These are phyloP conservation scores for Blastocystis sp. DNA, from an alignment of 352 stramenopile genomes.

Conservation along the genomic window DNA sequence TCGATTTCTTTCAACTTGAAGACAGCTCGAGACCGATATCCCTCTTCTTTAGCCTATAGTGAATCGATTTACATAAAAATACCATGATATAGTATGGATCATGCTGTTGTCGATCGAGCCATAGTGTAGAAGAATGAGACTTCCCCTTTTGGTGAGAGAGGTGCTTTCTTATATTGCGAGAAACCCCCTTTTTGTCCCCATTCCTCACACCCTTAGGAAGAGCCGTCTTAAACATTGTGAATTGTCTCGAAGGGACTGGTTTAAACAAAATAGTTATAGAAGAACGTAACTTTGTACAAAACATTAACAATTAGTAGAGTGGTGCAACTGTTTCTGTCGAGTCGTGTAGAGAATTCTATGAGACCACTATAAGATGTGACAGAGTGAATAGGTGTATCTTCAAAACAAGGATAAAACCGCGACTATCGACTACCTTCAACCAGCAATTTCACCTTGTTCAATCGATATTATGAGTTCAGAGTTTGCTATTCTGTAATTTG, in stretches of 20 bases:
- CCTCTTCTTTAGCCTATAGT: slow-evolving; percentile 27
- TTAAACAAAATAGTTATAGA: too few relatives aligned
- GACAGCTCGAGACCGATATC: slow-evolving; percentile 22
- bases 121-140: slow-evolving; percentile 7
- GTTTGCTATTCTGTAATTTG: not conserved
- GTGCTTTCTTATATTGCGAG: slow-evolving; percentile 15
- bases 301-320: too few relatives aligned
- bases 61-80: not conserved
- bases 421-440: not conserved
- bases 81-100: slow-evolving; percentile 25
- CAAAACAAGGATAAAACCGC: not conserved
- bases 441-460: not conserved
- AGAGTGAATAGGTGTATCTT: not conserved
- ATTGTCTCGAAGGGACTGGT: not conserved
- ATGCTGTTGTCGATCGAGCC: slow-evolving; percentile 6
- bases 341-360: not conserved
- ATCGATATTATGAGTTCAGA: slow-evolving; percentile 24
- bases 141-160: slow-evolving; percentile 29
- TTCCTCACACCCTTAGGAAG: not conserved
- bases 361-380: not conserved
- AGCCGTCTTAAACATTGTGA: slow-evolving; percentile 12
- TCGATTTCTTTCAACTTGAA: slow-evolving; percentile 46
- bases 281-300: too few relatives aligned
- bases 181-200: not conserved
- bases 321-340: not conserved